phyloP scores from a whole-genome alignment of 2,329 filamentous ascomycete genomes.

The Corniculantispora saksenae region DNA sequence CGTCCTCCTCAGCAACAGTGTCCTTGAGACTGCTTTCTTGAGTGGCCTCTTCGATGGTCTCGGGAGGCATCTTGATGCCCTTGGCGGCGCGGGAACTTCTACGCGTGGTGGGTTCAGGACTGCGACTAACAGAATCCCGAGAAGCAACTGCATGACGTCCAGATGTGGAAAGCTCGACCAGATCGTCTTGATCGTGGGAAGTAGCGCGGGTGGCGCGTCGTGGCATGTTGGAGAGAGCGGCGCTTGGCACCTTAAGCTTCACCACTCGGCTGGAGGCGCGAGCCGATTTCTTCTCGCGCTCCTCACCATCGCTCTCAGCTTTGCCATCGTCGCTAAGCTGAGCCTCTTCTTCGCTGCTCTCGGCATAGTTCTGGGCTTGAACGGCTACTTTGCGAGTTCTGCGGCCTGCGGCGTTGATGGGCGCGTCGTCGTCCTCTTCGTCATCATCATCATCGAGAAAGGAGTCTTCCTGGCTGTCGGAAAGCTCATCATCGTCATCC shows the following conservation, averaged over 20 bases:
- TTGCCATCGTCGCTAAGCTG: constrained; percentile 31
- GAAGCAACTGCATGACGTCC: constrained; percentile 57
- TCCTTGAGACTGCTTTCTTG: constrained; percentile 49
- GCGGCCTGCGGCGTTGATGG: constrained; percentile 50
- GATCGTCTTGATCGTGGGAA: constrained; percentile 56
- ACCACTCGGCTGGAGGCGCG: constrained; percentile 41
- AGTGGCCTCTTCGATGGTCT: constrained; percentile 53
- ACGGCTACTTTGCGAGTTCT: constrained; percentile 50
- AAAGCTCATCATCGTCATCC: constrained; percentile 58
- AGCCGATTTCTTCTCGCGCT: constrained; percentile 26
- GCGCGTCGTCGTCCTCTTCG: constrained; percentile 42
- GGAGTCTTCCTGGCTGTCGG: constrained; percentile 53
- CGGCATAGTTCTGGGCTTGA: constrained; percentile 48
- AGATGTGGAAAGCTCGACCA: constrained; percentile 61
- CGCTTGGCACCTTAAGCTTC: constrained; percentile 44
- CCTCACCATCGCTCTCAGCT: constrained; percentile 32
- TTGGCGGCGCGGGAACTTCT: constrained; percentile 54
- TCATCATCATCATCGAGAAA: constrained; percentile 49
- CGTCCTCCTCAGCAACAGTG: constrained; percentile 28
- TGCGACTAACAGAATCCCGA: constrained; percentile 54
- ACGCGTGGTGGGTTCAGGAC: constrained; percentile 52
- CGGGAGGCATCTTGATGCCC: constrained; percentile 49
- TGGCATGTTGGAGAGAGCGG: constrained; percentile 31
- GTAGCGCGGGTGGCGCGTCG: constrained; percentile 54
- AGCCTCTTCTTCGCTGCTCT: constrained; percentile 45